Conservation (phyloP, 2,329 filamentous ascomycete genomes). For the Penicillium polonicum region DNA sequence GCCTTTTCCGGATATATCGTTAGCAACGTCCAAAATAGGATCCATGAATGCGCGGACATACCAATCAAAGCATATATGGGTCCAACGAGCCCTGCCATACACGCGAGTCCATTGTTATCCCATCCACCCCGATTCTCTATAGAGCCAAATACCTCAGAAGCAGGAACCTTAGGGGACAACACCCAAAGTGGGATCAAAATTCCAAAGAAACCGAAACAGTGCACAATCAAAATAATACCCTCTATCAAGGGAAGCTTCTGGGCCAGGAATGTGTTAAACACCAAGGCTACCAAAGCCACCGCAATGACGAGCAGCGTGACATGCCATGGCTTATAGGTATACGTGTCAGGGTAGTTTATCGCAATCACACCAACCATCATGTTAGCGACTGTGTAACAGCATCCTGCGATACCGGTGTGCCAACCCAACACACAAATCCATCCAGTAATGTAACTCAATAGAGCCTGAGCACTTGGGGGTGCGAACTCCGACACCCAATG, state of each 20-base stretch:
- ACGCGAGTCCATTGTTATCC: not conserved
- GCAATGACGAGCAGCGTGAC: slow-evolving; percentile 11
- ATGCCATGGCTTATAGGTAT: not conserved
- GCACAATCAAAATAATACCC: slow-evolving; percentile 31
- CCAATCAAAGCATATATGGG: not conserved
- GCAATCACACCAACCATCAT: slow-evolving; percentile 37
- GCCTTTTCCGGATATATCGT: not conserved
- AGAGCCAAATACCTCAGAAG: not conserved
- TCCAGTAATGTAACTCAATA: slow-evolving; percentile 15
- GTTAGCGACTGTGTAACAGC: slow-evolving; percentile 32
- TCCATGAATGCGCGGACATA: not conserved
- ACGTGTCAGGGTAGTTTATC: slow-evolving; percentile 19
- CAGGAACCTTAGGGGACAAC: not conserved
- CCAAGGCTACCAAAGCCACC: slow-evolving; percentile 23
- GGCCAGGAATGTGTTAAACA: slow-evolving; percentile 31
- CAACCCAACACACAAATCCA: slow-evolving; percentile 34
- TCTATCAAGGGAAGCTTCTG: slow-evolving; percentile 33
- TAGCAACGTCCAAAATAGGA: not conserved
- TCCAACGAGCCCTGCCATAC: not conserved
- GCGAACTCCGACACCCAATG: not conserved
- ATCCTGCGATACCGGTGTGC: slow-evolving; percentile 29
- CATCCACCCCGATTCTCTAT: not conserved
- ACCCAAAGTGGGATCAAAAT: slow-evolving; percentile 35
- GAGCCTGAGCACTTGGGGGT: not conserved
- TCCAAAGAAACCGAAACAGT: slow-evolving; percentile 34